Evolutionary conservation across 805 yeast genomes (phyloP).

Genomic region (Saturnispora saitoi): DNA sequence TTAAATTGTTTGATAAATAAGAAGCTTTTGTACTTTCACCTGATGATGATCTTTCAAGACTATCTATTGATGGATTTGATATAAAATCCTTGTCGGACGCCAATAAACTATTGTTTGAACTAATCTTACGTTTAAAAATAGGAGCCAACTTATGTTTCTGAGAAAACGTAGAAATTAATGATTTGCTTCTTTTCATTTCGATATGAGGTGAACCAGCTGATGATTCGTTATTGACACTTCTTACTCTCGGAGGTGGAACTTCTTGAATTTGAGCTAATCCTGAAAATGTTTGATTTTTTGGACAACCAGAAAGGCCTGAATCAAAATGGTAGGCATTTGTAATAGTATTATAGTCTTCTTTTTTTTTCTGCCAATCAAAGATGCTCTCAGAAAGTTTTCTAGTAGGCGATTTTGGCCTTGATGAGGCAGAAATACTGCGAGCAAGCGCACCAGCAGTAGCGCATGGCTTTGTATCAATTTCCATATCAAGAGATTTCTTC

Average conservation of each 20-base stretch:
- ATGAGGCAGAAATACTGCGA: background rate
- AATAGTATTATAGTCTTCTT: slow-evolving; percentile 3
- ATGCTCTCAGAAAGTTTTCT: background rate
- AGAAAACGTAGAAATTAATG: background rate
- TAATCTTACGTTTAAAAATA: slow-evolving; percentile 2
- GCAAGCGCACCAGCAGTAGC: background rate
- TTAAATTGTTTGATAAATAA: background rate
- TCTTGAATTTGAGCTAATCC: background rate
- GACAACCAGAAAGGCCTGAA: background rate
- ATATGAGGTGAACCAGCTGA: background rate
- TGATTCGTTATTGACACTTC: background rate
- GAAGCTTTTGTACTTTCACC: background rate
- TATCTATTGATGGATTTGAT: background rate
- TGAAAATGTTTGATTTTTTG: background rate
- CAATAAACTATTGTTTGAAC: background rate
- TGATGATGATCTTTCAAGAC: background rate
- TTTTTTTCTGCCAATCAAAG: background rate
- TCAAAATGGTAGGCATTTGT: slow-evolving; percentile 7
- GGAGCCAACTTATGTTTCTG: background rate
- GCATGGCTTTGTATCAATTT: background rate
- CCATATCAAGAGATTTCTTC: background rate
- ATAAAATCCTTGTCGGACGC: background rate
- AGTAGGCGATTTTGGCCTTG: background rate
- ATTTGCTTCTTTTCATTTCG: slow-evolving; percentile 2
- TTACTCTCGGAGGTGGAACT: background rate